A percentile compares a stretch with the other conserved stretches of the same genome.
Conservation (phyloP, 2,329 filamentous ascomycete genomes). For the Cladosporium sp. region DNA sequence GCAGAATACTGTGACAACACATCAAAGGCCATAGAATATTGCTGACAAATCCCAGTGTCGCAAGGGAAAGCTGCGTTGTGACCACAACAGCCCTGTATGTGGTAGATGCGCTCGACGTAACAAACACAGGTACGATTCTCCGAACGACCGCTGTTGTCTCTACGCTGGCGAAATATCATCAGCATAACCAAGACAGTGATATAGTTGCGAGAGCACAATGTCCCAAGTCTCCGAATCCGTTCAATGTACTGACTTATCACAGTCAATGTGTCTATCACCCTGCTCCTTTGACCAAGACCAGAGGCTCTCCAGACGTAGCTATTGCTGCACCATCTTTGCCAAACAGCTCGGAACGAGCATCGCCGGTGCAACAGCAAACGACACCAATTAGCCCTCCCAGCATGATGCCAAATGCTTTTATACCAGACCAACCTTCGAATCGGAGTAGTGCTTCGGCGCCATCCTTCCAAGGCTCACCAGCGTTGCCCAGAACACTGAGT, state of each 20-base stretch:
- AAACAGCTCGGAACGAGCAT: neutral
- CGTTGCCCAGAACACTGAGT: conserved; percentile 22
- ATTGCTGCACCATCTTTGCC: neutral
- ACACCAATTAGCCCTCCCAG: conserved; percentile 4
- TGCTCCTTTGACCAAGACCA: conserved; percentile 35
- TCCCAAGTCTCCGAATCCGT: neutral
- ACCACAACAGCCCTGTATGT: conserved; percentile 38
- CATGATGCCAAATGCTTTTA: conserved; percentile 3
- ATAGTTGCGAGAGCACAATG: neutral
- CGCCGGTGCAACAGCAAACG: neutral
- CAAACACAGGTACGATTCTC: conserved; percentile 25
- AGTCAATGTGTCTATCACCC: conserved; percentile 41
- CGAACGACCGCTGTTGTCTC: neutral
- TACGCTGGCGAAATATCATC: neutral
- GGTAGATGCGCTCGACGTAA: conserved; percentile 37
- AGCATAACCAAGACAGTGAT: neutral
- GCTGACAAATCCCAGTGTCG: conserved; percentile 30
- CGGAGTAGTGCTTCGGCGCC: neutral
- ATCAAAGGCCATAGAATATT: neutral
- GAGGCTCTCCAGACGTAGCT: conserved; percentile 2
- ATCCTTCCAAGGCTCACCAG: conserved; percentile 9
- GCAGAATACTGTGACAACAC: neutral
- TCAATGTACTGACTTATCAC: neutral
- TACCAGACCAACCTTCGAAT: conserved; percentile 1
- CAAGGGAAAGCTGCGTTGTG: conserved; percentile 40